phyloP scores from a whole-genome alignment of 257 asterid genomes.

The Salvia miltiorrhiza region DNA sequence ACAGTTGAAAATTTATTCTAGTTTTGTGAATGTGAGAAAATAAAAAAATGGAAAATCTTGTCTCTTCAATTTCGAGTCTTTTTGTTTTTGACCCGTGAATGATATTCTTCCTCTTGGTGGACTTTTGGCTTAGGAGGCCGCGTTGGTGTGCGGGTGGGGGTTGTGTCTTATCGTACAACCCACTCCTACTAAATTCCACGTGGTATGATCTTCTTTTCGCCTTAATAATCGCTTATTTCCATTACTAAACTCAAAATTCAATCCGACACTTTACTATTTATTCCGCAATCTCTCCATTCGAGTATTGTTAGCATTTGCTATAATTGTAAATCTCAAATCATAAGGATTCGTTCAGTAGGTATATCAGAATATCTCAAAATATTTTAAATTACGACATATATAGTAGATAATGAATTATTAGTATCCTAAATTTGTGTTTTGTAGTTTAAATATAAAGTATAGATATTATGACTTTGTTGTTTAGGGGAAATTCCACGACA shows the following conservation, averaged over 20 bases:
- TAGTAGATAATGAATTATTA: no score
- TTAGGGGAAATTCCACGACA: no score
- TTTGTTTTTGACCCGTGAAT: slow-evolving; percentile 13
- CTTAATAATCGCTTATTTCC: not conserved
- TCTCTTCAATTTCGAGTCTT: slow-evolving; percentile 12
- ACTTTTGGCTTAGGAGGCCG: not conserved
- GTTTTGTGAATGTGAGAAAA: not conserved
- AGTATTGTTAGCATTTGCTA: no score
- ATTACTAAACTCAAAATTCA: not conserved
- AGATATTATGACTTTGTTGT: no score
- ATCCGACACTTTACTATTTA: no score
- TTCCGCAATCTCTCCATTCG: no score
- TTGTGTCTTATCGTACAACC: slow-evolving; percentile 14
- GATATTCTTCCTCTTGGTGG: not conserved
- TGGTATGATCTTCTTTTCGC: not conserved
- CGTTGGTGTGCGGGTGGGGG: slow-evolving; percentile 3
- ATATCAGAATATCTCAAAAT: no score
- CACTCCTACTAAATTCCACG: slow-evolving; percentile 14
- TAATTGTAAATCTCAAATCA: no score
- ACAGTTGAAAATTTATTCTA: slow-evolving; percentile 23
- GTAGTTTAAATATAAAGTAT: no score
- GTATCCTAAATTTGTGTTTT: no score
- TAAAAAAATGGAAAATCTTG: not conserved
- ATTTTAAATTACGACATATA: no score
- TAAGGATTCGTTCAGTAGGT: no score